These are phyloP conservation scores for Piper longum DNA, from an alignment of 164 flowering plant species.

Conservation along the genomic window DNA sequence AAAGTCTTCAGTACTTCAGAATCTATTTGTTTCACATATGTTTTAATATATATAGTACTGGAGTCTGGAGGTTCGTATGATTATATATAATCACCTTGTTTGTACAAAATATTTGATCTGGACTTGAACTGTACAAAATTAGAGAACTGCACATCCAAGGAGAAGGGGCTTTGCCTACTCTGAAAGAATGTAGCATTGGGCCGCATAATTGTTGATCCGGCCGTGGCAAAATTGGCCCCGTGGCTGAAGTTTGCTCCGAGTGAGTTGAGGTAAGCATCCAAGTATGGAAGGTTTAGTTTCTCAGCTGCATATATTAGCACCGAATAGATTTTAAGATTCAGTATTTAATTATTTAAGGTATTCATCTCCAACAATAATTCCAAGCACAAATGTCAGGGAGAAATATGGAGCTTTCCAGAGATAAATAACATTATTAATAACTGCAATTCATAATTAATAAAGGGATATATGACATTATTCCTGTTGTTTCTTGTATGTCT, in stretches of 20 bases:
- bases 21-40: neutral
- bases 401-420: too few species aligned
- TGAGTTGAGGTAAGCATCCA: conserved; percentile 38
- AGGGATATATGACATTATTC: too few species aligned
- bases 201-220: conserved; percentile 29
- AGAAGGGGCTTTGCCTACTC: conserved; percentile 41
- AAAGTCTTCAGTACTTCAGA: too few species aligned
- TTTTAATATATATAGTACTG: neutral
- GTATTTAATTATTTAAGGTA: too few species aligned
- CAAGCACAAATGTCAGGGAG: too few species aligned
- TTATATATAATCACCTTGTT: neutral
- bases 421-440: too few species aligned
- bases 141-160: conserved; percentile 32
- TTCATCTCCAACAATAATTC: too few species aligned
- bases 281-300: conserved; percentile 27
- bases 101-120: conserved; percentile 8
- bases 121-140: conserved; percentile 26
- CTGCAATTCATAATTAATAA: too few species aligned
- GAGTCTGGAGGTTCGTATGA: neutral
- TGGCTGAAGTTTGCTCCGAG: conserved; percentile 48
- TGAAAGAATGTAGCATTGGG: conserved; percentile 30
- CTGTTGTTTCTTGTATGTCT: too few species aligned
- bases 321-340: too few species aligned
- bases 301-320: conserved; percentile 12
- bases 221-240: conserved; percentile 45